Conservation (phyloP, 805 yeast genomes). For the Zygoascus bituminiphila region DNA sequence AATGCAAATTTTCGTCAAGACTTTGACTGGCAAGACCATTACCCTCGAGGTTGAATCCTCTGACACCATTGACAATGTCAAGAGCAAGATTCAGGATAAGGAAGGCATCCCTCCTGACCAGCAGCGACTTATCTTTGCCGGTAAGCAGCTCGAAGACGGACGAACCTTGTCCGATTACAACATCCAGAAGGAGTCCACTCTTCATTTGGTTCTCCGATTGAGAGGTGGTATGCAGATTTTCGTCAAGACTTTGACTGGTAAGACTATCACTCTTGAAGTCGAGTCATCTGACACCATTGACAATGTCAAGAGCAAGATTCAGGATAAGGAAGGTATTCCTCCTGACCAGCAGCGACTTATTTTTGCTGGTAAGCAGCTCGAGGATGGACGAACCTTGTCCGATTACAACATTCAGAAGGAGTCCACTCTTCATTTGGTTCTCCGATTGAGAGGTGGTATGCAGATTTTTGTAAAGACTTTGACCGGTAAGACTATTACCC, state of each 20-base stretch:
- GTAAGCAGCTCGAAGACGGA: constrained; percentile 93
- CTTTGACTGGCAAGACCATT: constrained; percentile 84
- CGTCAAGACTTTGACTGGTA: constrained; percentile 84
- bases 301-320: constrained; percentile 90
- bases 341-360: constrained; percentile 95
- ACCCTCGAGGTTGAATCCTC: constrained; percentile 88
- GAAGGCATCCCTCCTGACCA: constrained; percentile 97
- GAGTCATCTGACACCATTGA: constrained; percentile 94
- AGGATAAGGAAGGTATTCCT: constrained; percentile 94
- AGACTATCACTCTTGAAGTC: constrained; percentile 82
- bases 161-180: constrained; percentile 90
- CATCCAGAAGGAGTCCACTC: constrained; percentile 88
- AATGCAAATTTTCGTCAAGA: constrained; percentile 88
- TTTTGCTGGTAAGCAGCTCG: constrained; percentile 94
- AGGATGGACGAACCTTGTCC: constrained; percentile 89
- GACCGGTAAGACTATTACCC: constrained; percentile 84
- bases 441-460: constrained; percentile 85
- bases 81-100: constrained; percentile 90
- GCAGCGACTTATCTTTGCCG: constrained; percentile 89
- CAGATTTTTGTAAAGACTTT: constrained; percentile 76
- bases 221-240: constrained; percentile 94
- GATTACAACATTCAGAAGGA: constrained; percentile 96
- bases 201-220: constrained; percentile 76
- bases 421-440: constrained; percentile 75
- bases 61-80: constrained; percentile 90